Base-by-base conservation (phyloP, 768 basidiomycete species). In the Filobasidium floriforme region DNA sequence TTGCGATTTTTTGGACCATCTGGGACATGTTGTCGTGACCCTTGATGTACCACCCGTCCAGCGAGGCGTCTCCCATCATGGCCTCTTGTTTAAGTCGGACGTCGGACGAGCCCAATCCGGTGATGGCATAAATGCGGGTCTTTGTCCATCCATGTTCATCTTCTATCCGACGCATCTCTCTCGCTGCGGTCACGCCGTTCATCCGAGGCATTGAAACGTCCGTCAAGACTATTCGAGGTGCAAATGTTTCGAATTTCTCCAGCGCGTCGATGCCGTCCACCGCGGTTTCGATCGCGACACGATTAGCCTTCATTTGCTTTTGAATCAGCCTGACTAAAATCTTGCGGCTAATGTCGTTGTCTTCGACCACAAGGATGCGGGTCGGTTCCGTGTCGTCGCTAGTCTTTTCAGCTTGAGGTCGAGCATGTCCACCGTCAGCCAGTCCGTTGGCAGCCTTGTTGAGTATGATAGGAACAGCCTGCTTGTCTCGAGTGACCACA, bases 21-120 rank as follows among this genome's bases (percentile, higher is more conserved):
- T 37, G 32, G 3, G 32, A 37, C 32, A 37, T 37, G 32, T 65
- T 64, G 49, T 71, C 72, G 59, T 73, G 62, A 5, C 74, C 74
- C 51, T 75, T 75, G 18, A 72, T 68, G 43, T 73, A 55, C 74
- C 74, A 75, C 4, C 74, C 74, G 60, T 75, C 71, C 32, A 75
- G 44, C 12, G 62, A 67, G 12, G 72, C 74, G 28, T 46, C 57
- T 0, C 73, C 73, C 41, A 57, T 69, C 68, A 75, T 46, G 1
- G 66, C 74, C 19, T 65, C 60, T 14, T 62, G 59, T 41, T 71
- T 67, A 28, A 71, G 40, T 32, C 74, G 55, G 1, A 71, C 72
- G 64, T 75, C 74, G 10, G 70, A 71, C 19, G 72, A 69, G 1
- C 74, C 74, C 26, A 75, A 49, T 4, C 72, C 74, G 19, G 74